A percentile compares a stretch with the other conserved stretches of the same genome.
Conservation (phyloP, 768 basidiomycete genomes). For the Mycena sanguinolenta region DNA sequence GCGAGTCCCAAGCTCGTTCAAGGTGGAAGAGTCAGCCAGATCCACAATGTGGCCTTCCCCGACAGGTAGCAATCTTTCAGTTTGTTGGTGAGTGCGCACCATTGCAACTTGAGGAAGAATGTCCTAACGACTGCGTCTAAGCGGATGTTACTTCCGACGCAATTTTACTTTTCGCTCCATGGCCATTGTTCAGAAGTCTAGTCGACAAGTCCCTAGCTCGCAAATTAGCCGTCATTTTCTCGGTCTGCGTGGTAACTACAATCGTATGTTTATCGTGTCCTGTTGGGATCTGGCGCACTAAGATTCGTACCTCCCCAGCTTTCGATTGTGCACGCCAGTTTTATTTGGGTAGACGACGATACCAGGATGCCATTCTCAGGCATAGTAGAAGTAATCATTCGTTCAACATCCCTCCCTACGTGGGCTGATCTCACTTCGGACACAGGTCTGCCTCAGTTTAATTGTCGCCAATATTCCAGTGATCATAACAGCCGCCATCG, state of each 20-base stretch:
- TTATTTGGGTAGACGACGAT: constrained; percentile 50
- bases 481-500: constrained; percentile 47
- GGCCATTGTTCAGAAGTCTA: constrained; percentile 59
- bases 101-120: not conserved
- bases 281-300: too few species aligned
- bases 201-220: constrained; percentile 53
- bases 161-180: constrained; percentile 59
- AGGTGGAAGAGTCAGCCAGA: too few species aligned
- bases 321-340: constrained; percentile 58
- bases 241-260: constrained; percentile 65
- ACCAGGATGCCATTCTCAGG: constrained; percentile 51
- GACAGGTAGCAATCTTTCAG: constrained; percentile 64
- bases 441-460: constrained; percentile 50
- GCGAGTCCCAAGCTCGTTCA: constrained; percentile 44
- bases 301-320: constrained; percentile 25
- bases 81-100: constrained; percentile 58
- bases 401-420: not conserved
- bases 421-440: not conserved
- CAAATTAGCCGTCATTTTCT: constrained; percentile 63
- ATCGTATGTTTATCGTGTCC: constrained; percentile 42
- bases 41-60: constrained; percentile 59
- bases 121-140: constrained; percentile 39
- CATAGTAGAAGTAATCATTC: constrained; percentile 54
- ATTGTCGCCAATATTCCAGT: constrained; percentile 57
- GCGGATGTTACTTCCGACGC: constrained; percentile 64